These are phyloP conservation scores for Dittrichia graveolens DNA, from an alignment of 129 eudicot genomes.

Conservation along the genomic window DNA sequence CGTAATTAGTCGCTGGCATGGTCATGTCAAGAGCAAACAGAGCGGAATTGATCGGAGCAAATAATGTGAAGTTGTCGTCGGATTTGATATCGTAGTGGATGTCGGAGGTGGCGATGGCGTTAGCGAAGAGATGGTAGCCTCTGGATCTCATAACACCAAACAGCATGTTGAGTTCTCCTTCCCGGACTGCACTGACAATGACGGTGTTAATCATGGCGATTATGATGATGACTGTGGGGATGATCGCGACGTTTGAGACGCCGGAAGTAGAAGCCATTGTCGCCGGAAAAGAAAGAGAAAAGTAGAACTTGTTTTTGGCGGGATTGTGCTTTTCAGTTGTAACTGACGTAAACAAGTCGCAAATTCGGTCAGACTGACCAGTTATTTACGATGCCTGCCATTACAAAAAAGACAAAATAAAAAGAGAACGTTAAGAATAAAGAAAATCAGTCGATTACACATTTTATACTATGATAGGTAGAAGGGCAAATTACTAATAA, in stretches of 20 bases:
- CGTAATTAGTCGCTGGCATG: slow-evolving; percentile 51
- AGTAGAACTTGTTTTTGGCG: slow-evolving; percentile 25
- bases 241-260: slow-evolving; percentile 6
- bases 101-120: slow-evolving; percentile 65
- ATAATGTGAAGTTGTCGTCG: slow-evolving; percentile 50
- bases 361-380: background rate
- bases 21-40: slow-evolving; percentile 58
- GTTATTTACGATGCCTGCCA: background rate
- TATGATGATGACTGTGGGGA: slow-evolving; percentile 30
- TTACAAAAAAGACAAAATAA: too few relatives aligned
- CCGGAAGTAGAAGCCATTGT: slow-evolving; percentile 39
- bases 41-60: slow-evolving; percentile 59
- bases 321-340: slow-evolving; percentile 15
- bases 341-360: slow-evolving; percentile 15
- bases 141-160: slow-evolving; percentile 42
- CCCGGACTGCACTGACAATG: slow-evolving; percentile 34
- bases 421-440: too few relatives aligned
- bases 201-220: slow-evolving; percentile 33
- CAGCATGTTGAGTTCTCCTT: slow-evolving; percentile 38
- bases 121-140: slow-evolving; percentile 64
- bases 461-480: too few relatives aligned
- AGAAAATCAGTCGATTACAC: too few relatives aligned
- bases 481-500: too few relatives aligned
- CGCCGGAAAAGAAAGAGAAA: slow-evolving; percentile 23
- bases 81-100: slow-evolving; percentile 43